Evolutionary conservation across 2,329 filamentous ascomycete species (phyloP).

Genomic region (Cyanodermella asteris): DNA sequence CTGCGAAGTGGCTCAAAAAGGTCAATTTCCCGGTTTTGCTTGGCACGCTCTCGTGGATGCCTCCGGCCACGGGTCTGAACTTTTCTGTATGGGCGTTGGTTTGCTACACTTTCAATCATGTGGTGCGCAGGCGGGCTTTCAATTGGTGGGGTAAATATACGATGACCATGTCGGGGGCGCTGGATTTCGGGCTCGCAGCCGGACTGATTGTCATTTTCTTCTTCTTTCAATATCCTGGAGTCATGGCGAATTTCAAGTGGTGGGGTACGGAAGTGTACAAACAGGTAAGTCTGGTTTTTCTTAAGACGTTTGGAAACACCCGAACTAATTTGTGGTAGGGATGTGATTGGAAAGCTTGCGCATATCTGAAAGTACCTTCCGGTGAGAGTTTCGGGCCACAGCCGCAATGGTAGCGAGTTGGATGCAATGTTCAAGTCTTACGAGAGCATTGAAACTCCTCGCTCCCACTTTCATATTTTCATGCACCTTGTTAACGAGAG

Average conservation of each 20-base stretch:
- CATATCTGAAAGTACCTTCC: conserved; percentile 41
- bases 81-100: conserved; percentile 74
- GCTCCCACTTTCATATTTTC: too few relatives aligned
- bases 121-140: conserved; percentile 43
- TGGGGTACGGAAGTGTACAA: conserved; percentile 81
- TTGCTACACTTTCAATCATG: conserved; percentile 65
- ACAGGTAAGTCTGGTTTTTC: conserved; percentile 20
- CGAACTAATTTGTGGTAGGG: conserved; percentile 22
- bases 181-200: conserved; percentile 65
- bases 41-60: conserved; percentile 67
- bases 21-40: conserved; percentile 70
- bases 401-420: conserved; percentile 8
- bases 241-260: conserved; percentile 54
- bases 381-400: conserved; percentile 44
- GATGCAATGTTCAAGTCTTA: too few relatives aligned
- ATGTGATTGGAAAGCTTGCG: conserved; percentile 66
- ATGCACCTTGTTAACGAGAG: too few relatives aligned
- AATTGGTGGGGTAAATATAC: conserved; percentile 85
- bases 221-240: conserved; percentile 61
- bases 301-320: conserved; percentile 3
- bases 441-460: too few relatives aligned
- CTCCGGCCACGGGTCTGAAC: conserved; percentile 64
- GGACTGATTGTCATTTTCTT: conserved; percentile 72
- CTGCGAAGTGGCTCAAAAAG: conserved; percentile 44
- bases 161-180: conserved; percentile 65